Conservation (phyloP, 805 yeast genomes). For the Saturnispora hagleri region DNA sequence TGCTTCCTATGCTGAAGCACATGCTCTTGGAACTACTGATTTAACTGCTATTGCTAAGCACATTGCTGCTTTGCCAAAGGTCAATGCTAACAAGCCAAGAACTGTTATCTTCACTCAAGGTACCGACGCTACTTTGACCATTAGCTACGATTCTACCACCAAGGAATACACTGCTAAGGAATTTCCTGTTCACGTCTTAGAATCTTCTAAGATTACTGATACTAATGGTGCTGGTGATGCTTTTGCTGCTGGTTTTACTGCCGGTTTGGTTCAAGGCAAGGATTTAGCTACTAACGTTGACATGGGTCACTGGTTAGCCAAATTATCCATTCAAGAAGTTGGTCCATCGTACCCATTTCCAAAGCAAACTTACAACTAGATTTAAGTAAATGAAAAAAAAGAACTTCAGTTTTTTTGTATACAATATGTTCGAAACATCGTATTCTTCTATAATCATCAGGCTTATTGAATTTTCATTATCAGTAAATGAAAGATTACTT, state of each 20-base stretch:
- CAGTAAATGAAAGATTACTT: no score
- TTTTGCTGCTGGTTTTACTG: conserved; percentile 92
- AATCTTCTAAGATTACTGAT: conserved; percentile 61
- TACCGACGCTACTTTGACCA: conserved; percentile 79
- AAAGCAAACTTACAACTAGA: conserved; percentile 41
- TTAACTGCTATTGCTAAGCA: conserved; percentile 71
- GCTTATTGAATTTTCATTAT: no score
- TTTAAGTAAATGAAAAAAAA: neutral
- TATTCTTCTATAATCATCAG: neutral
- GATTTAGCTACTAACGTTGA: conserved; percentile 51
- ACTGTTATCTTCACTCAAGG: conserved; percentile 95
- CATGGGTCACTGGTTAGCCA: conserved; percentile 95
- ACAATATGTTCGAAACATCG: neutral
- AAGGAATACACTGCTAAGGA: conserved; percentile 40
- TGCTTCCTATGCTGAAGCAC: conserved; percentile 84
- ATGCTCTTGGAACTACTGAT: conserved; percentile 52
- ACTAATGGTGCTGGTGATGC: conserved; percentile 99
- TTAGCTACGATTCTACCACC: conserved; percentile 41
- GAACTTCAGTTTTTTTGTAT: neutral
- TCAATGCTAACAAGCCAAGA: conserved; percentile 58
- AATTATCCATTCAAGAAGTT: conserved; percentile 79
- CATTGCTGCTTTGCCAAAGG: conserved; percentile 74
- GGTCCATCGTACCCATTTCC: conserved; percentile 93
- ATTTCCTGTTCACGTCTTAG: conserved; percentile 67
- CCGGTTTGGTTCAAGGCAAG: conserved; percentile 74